A percentile compares a stretch with the other conserved stretches of the same genome.
Evolutionary conservation across 495 filamentous ascomycete species (phyloP).

Genomic region (Cercophora samala): DNA sequence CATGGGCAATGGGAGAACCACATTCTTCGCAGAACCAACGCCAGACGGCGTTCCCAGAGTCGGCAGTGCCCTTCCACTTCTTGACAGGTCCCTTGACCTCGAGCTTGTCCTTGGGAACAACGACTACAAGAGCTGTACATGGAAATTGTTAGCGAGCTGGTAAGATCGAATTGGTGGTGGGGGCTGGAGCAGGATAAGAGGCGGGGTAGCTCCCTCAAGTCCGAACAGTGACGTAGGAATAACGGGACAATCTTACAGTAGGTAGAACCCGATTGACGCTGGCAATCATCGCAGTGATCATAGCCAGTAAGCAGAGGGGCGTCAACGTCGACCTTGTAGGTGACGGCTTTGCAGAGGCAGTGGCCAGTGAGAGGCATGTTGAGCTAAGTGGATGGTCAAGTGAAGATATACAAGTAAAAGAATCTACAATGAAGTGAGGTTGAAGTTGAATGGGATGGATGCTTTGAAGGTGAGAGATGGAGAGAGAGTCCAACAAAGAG

Average conservation of each 20-base stretch:
- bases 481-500: neutral
- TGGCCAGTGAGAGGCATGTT: conserved; percentile 65
- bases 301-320: conserved; percentile 56
- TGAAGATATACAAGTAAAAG: neutral
- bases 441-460: neutral
- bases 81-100: conserved; percentile 61
- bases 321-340: conserved; percentile 57
- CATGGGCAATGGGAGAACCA: conserved; percentile 66
- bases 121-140: conserved; percentile 56
- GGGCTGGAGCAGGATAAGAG: conserved; percentile 1
- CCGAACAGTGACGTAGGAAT: neutral
- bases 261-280: conserved; percentile 64
- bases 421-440: neutral
- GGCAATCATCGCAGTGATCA: conserved; percentile 71
- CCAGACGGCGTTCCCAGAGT: conserved; percentile 58
- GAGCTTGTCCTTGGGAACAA: conserved; percentile 61
- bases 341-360: conserved; percentile 68
- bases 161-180: conserved; percentile 6
- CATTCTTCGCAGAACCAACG: conserved; percentile 68
- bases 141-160: neutral
- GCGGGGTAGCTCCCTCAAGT: neutral
- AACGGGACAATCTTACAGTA: conserved; percentile 51
- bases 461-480: neutral
- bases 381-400: conserved; percentile 10
- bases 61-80: conserved; percentile 54